These are phyloP conservation scores for Lactarius tabidus DNA, from an alignment of 768 basidiomycete genomes.

Conservation along the genomic window DNA sequence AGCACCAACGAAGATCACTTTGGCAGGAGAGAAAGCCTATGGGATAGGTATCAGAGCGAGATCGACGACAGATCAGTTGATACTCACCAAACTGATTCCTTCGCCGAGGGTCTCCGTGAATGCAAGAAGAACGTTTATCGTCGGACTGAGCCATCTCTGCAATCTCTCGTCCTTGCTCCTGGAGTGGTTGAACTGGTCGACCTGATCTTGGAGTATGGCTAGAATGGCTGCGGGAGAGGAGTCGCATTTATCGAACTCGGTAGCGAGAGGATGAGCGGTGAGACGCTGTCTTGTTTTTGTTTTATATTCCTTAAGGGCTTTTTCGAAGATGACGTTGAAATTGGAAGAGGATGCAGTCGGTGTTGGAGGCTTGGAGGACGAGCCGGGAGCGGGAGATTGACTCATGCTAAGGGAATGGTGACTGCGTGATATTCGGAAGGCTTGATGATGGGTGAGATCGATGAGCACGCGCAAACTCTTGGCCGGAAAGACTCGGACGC, in stretches of 20 bases:
- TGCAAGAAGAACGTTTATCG: background rate
- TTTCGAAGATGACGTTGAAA: background rate
- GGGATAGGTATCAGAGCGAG: background rate
- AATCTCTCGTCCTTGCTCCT: too few relatives aligned
- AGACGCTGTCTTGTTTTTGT: background rate
- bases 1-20: background rate
- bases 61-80: background rate
- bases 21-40: background rate
- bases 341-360: background rate
- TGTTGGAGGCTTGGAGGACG: background rate
- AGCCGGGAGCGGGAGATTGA: background rate
- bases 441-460: too few relatives aligned
- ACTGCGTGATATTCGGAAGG: too few relatives aligned
- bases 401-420: background rate
- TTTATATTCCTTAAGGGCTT: background rate
- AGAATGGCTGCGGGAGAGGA: background rate
- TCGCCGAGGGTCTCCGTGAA: background rate
- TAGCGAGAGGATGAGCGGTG: background rate
- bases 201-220: background rate
- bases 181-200: background rate
- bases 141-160: background rate
- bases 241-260: background rate
- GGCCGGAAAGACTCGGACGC: too few relatives aligned
- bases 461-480: too few relatives aligned
- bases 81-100: background rate